Percentiles rank a stretch among this genome's conserved stretches.
phyloP scores from a whole-genome alignment of 2,329 filamentous ascomycete genomes.

The Hymenoscyphus repandus region DNA sequence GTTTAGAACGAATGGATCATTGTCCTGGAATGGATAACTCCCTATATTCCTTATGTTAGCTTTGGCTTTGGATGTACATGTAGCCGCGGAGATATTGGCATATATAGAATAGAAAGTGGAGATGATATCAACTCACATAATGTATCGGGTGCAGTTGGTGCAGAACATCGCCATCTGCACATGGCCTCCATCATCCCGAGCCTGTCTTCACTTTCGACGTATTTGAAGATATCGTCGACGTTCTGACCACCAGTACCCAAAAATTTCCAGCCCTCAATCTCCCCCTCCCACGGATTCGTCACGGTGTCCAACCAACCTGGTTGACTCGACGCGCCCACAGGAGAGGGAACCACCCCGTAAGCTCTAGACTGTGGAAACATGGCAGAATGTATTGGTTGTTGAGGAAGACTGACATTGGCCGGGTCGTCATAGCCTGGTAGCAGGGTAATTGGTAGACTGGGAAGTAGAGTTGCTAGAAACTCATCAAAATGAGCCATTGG shows the following conservation, averaged over 20 bases:
- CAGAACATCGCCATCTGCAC: slow-evolving; percentile 84
- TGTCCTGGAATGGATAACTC: slow-evolving; percentile 93
- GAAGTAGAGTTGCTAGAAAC: slow-evolving; percentile 75
- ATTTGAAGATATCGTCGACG: slow-evolving; percentile 88
- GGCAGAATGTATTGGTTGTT: slow-evolving; percentile 87
- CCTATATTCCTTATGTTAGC: slow-evolving; percentile 42
- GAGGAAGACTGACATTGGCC: slow-evolving; percentile 82
- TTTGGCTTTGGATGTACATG: neutral
- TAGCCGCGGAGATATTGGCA: neutral
- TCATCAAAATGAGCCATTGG: slow-evolving; percentile 80
- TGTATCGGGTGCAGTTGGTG: slow-evolving; percentile 93
- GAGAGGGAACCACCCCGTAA: slow-evolving; percentile 48
- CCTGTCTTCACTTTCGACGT: slow-evolving; percentile 72
- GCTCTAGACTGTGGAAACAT: slow-evolving; percentile 76
- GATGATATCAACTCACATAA: slow-evolving; percentile 60
- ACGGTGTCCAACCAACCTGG: slow-evolving; percentile 79
- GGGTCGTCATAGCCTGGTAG: slow-evolving; percentile 82
- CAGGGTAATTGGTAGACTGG: slow-evolving; percentile 81
- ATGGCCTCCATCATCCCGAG: slow-evolving; percentile 91
- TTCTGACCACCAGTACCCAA: slow-evolving; percentile 89
- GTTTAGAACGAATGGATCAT: slow-evolving; percentile 84
- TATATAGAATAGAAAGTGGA: neutral
- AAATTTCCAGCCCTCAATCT: slow-evolving; percentile 84
- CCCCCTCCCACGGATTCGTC: slow-evolving; percentile 90
- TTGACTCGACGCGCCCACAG: slow-evolving; percentile 35